phyloP scores from a whole-genome alignment of 202 grass and related monocot species.

The Musa balbisiana region DNA sequence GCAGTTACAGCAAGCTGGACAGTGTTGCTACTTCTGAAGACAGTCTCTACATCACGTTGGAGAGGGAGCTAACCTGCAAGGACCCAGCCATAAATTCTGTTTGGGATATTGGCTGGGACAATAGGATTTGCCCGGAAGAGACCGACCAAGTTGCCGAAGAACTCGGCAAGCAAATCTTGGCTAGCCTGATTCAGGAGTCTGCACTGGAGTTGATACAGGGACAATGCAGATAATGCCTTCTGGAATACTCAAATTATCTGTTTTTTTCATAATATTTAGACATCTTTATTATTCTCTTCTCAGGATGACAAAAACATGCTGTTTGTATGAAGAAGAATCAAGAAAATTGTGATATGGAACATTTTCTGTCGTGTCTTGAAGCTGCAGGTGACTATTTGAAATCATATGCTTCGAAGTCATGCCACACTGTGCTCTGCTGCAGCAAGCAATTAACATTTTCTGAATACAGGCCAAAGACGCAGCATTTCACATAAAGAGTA shows the following conservation, averaged over 20 bases:
- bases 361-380: not conserved
- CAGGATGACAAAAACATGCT: not conserved
- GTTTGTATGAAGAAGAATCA: not conserved
- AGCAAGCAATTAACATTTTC: too few relatives aligned
- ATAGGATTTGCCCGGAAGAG: constrained; percentile 56
- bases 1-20: constrained; percentile 19
- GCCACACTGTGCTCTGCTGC: too few relatives aligned
- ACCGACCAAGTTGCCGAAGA: constrained; percentile 36
- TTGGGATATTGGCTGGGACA: constrained; percentile 69
- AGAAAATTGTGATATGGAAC: not conserved
- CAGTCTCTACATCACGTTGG: constrained; percentile 46
- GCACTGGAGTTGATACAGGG: constrained; percentile 23
- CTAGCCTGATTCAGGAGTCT: constrained; percentile 45
- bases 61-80: constrained; percentile 51
- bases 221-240: not conserved
- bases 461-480: too few relatives aligned
- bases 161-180: constrained; percentile 38
- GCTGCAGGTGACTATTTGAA: too few relatives aligned
- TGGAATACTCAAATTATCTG: not conserved
- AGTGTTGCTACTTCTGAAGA: constrained; percentile 23
- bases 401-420: too few relatives aligned
- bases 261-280: not conserved
- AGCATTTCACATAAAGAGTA: too few relatives aligned
- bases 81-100: constrained; percentile 30
- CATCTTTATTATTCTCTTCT: not conserved